These are phyloP conservation scores for Ciborinia camelliae DNA, from an alignment of 2,329 filamentous ascomycete species.

Conservation along the genomic window DNA sequence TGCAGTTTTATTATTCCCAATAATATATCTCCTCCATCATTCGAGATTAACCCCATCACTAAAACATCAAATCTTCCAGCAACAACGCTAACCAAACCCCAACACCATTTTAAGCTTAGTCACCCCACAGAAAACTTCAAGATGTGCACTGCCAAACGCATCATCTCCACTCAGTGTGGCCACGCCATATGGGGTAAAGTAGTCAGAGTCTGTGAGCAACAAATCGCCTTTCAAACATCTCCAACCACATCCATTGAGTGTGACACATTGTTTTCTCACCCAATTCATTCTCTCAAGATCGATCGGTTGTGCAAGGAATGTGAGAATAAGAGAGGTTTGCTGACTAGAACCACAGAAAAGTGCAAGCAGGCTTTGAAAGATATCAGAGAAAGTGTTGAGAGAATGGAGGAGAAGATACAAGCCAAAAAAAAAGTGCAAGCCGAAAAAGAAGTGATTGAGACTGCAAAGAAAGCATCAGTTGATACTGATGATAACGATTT, in stretches of 20 bases:
- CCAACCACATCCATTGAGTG: neutral
- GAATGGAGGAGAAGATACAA: slow-evolving; percentile 18
- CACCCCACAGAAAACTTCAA: neutral
- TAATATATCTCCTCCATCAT: neutral
- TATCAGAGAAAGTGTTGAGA: slow-evolving; percentile 5
- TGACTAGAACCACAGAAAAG: neutral
- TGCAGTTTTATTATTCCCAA: neutral
- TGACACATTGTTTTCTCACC: slow-evolving; percentile 9
- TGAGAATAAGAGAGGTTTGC: neutral
- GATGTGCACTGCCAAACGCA: slow-evolving; percentile 2
- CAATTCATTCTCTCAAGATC: slow-evolving; percentile 8
- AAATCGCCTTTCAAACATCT: neutral
- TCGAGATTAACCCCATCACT: neutral
- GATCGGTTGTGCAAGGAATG: neutral
- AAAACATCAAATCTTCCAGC: neutral
- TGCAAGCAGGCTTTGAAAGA: slow-evolving; percentile 8
- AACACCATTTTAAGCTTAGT: neutral
- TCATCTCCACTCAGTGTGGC: slow-evolving; percentile 1
- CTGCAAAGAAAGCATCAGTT: neutral
- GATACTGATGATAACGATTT: neutral
- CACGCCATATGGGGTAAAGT: neutral
- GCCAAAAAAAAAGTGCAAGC: neutral
- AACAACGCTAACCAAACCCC: neutral
- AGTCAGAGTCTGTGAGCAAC: neutral
- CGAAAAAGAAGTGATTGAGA: neutral